Percentiles rank a stretch among this genome's conserved stretches.
Conservation (phyloP, 2,329 filamentous ascomycete species). For the Fusarium albosuccineum region DNA sequence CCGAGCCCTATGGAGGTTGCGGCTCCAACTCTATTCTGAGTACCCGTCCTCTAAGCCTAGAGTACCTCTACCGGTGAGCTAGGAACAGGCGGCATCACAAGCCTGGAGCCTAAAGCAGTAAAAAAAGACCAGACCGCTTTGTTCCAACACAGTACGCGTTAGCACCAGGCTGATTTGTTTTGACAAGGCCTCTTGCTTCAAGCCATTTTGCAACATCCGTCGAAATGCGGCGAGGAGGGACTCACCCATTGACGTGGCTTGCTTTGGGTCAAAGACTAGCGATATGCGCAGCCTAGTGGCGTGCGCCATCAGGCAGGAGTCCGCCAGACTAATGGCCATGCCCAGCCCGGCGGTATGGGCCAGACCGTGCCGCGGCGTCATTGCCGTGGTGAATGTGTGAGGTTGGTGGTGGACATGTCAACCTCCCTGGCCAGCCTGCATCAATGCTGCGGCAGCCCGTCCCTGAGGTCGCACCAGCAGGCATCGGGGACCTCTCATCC, state of each 20-base stretch:
- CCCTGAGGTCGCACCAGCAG: neutral
- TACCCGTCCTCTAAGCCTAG: too few relatives aligned
- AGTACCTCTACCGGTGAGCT: too few relatives aligned
- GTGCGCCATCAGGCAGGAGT: neutral
- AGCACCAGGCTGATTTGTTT: conserved; percentile 1
- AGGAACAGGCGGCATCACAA: neutral
- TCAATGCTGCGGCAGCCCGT: neutral
- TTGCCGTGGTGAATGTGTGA: neutral
- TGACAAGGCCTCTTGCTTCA: neutral
- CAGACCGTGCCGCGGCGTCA: neutral
- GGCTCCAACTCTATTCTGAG: too few relatives aligned
- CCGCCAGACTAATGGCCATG: neutral
- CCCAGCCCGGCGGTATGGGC: neutral
- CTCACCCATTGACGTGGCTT: neutral
- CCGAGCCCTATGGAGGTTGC: too few relatives aligned
- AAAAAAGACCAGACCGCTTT: neutral
- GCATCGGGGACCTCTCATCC: neutral
- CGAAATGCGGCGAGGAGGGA: conserved; percentile 7
- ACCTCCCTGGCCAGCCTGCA: too few relatives aligned
- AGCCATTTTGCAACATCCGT: conserved; percentile 3
- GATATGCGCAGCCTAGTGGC: conserved; percentile 3
- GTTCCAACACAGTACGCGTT: neutral
- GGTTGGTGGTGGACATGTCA: neutral
- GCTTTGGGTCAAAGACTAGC: neutral
- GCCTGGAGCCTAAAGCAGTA: neutral